Evolutionary conservation across 139 green algal genomes (phyloP).

Genomic region (Micromonas commoda): DNA sequence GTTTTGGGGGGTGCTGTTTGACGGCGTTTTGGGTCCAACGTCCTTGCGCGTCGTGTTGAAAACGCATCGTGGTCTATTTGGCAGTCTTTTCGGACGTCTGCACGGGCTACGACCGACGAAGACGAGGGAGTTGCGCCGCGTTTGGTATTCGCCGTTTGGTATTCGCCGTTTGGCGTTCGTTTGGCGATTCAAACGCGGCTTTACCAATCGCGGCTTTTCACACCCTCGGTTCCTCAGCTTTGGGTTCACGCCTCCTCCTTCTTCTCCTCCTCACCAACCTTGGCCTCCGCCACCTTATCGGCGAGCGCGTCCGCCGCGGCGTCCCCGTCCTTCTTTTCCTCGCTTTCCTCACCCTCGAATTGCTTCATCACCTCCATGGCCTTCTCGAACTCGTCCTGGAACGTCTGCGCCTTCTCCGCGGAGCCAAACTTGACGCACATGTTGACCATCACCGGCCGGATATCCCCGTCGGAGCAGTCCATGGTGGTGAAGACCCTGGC

Average conservation of each 20-base stretch:
- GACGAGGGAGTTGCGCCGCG: no score
- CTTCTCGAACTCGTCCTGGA: not conserved
- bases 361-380: slow-evolving; percentile 4
- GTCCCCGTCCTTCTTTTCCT: slow-evolving; percentile 22
- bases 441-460: slow-evolving; percentile 54
- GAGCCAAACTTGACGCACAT: slow-evolving; percentile 89
- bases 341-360: not conserved
- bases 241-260: not conserved
- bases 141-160: no score
- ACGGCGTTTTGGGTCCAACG: no score
- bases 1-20: no score
- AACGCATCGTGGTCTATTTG: no score
- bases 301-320: slow-evolving; percentile 14
- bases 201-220: no score
- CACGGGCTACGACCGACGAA: no score
- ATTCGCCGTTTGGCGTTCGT: no score
- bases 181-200: no score
- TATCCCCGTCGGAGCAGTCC: slow-evolving; percentile 87
- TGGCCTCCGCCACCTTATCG: not conserved
- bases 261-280: not conserved
- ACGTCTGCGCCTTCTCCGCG: slow-evolving; percentile 19
- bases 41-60: no score
- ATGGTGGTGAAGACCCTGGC: slow-evolving; percentile 88
- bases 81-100: no score
- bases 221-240: no score